Conservation (phyloP, 805 yeast genomes). For the Isabelozyma rhagii region DNA sequence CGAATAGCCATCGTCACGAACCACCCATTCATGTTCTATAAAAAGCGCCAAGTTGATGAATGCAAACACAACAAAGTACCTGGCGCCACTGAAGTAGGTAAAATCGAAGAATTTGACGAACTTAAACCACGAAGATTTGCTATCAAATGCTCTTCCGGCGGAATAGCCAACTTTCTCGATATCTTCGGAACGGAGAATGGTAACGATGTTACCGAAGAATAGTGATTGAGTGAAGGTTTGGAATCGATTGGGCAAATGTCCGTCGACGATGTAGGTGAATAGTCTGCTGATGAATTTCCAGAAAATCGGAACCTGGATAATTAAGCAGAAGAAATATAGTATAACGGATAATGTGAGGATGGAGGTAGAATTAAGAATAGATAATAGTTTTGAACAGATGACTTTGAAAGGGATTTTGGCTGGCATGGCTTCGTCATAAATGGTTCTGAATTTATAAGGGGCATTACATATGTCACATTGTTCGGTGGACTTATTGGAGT, state of each 20-base stretch:
- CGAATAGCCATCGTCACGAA: conserved; percentile 64
- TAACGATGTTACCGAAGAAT: conserved; percentile 32
- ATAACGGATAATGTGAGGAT: conserved; percentile 19
- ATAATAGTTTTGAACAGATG: conserved; percentile 38
- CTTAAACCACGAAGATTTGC: conserved; percentile 10
- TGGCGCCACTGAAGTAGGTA: conserved; percentile 35
- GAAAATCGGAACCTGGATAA: conserved; percentile 55
- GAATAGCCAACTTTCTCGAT: not conserved
- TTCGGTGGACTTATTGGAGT: conserved; percentile 53
- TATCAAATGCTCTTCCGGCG: not conserved
- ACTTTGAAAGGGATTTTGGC: conserved; percentile 52
- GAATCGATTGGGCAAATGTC: conserved; percentile 42
- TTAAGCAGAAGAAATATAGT: conserved; percentile 39
- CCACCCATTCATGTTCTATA: conserved; percentile 68
- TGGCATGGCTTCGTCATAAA: conserved; percentile 67
- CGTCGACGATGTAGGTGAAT: conserved; percentile 56
- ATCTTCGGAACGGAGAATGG: not conserved
- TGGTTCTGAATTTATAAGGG: conserved; percentile 64
- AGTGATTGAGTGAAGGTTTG: conserved; percentile 27
- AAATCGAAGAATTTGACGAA: conserved; percentile 19
- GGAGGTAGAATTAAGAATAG: conserved; percentile 9
- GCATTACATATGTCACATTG: conserved; percentile 88
- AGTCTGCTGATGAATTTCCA: conserved; percentile 55
- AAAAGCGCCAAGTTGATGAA: conserved; percentile 45
- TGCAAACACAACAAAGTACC: conserved; percentile 39